These are phyloP conservation scores for Salvia miltiorrhiza DNA, from an alignment of 257 asterid species.

Conservation along the genomic window DNA sequence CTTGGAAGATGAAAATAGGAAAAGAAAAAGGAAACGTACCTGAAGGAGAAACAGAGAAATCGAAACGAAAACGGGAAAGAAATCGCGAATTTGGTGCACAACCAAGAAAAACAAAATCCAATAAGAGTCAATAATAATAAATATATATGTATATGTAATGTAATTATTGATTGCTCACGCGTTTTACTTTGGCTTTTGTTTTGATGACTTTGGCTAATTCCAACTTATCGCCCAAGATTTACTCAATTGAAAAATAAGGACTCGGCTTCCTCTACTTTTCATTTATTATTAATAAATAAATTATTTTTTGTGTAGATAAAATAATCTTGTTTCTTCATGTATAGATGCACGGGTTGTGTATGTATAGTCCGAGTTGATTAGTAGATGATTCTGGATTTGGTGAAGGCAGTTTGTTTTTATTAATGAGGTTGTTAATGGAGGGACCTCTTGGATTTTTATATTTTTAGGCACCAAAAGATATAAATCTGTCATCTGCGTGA, in stretches of 20 bases:
- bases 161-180: constrained; percentile 31
- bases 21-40: constrained; percentile 33
- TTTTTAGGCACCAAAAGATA: neutral
- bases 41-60: constrained; percentile 31
- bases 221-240: constrained; percentile 23
- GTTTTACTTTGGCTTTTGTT: constrained; percentile 25
- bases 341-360: neutral
- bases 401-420: constrained; percentile 8
- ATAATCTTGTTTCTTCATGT: neutral
- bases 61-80: constrained; percentile 13
- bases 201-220: constrained; percentile 13
- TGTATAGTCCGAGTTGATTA: neutral
- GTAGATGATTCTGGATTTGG: constrained; percentile 10
- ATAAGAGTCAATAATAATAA: constrained; percentile 7
- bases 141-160: neutral
- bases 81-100: constrained; percentile 39
- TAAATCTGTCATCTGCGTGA: too few relatives aligned
- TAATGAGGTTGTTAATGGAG: constrained; percentile 4
- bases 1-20: neutral
- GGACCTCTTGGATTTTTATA: neutral
- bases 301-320: neutral
- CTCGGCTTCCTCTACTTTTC: neutral
- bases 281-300: neutral
- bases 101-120: constrained; percentile 24
- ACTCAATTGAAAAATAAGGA: neutral